A percentile compares a stretch with the other conserved stretches of the same genome.
Conservation (phyloP, 176 grass and related monocot genomes). For the Hyparrhenia diplandra region DNA sequence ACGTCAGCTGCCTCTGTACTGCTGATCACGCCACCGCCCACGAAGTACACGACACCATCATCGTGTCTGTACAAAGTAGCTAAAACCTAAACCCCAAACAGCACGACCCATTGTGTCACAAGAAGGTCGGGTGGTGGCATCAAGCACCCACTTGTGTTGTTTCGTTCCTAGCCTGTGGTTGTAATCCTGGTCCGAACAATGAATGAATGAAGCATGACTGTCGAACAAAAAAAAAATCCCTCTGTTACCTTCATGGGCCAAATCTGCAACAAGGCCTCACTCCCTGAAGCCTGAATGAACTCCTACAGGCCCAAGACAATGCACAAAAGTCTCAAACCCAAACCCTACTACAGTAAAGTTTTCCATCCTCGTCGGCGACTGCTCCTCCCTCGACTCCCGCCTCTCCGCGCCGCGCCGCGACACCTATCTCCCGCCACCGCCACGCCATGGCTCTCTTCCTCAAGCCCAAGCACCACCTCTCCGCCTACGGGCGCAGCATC, state of each 20-base stretch:
- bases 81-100: too few species aligned
- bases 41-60: background rate
- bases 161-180: too few species aligned
- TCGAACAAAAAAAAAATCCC: too few species aligned
- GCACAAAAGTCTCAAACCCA: background rate
- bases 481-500: slow-evolving; percentile 6
- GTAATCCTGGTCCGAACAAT: too few species aligned
- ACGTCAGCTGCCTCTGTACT: background rate
- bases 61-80: too few species aligned
- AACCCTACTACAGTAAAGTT: background rate
- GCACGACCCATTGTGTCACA: too few species aligned
- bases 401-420: background rate
- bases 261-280: background rate
- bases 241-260: background rate
- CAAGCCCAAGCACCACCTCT: slow-evolving; percentile 33
- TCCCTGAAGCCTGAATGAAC: too few species aligned
- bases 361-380: background rate
- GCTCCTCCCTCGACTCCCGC: background rate
- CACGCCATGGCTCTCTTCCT: slow-evolving; percentile 63
- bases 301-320: background rate
- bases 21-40: background rate
- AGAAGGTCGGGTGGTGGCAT: too few species aligned
- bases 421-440: background rate
- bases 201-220: too few species aligned
- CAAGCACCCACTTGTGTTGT: too few species aligned